phyloP scores from a whole-genome alignment of 139 green algal species.

The Micractinium sp. region DNA sequence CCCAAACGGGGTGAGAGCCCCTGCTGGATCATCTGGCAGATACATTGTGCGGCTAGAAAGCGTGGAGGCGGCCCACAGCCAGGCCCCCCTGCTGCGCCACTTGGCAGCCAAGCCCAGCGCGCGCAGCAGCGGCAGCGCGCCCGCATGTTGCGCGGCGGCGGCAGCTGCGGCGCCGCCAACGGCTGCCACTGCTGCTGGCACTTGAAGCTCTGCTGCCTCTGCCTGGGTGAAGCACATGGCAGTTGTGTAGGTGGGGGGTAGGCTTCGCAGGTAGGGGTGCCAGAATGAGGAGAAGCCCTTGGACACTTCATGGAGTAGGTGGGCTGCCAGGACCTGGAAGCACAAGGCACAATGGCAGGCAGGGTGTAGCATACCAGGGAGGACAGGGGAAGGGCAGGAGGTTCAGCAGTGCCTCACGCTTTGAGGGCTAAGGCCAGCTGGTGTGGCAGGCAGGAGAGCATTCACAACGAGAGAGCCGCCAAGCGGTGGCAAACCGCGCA shows the following conservation, averaged over 20 bases:
- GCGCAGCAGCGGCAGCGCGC: slow-evolving; percentile 44
- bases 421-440: too few relatives aligned
- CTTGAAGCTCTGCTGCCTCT: slow-evolving; percentile 58
- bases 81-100: slow-evolving; percentile 55
- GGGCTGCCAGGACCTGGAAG: slow-evolving; percentile 65
- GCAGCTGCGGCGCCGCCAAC: slow-evolving; percentile 38
- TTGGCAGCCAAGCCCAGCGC: slow-evolving; percentile 55
- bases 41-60: slow-evolving; percentile 82
- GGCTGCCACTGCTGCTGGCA: slow-evolving; percentile 23
- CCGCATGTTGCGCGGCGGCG: slow-evolving; percentile 49
- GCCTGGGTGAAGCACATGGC: slow-evolving; percentile 45
- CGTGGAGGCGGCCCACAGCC: slow-evolving; percentile 73
- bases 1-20: slow-evolving; percentile 82
- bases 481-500: too few relatives aligned
- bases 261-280: slow-evolving; percentile 71
- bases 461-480: too few relatives aligned
- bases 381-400: too few relatives aligned
- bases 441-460: too few relatives aligned
- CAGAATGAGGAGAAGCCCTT: slow-evolving; percentile 64
- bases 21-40: slow-evolving; percentile 70
- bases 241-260: slow-evolving; percentile 69
- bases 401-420: too few relatives aligned
- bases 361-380: background rate
- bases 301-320: slow-evolving; percentile 75
- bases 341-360: background rate